Conservation (phyloP, 768 basidiomycete species). For the Cytidiella melzeri region DNA sequence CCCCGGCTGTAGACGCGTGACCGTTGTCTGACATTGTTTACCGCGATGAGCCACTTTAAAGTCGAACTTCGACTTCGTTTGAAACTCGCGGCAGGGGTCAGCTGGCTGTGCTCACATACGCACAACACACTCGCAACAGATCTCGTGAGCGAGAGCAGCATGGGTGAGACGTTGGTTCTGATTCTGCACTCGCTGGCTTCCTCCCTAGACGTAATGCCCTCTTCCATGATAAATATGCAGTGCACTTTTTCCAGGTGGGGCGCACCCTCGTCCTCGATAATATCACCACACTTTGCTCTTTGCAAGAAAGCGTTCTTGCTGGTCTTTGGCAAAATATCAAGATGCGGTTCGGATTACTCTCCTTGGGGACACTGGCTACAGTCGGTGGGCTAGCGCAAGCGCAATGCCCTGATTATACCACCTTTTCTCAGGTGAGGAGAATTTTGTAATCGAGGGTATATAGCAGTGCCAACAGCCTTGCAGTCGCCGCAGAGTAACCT, state of each 20-base stretch:
- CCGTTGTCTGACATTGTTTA: too few relatives aligned
- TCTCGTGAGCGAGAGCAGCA: background rate
- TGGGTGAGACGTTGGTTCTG: background rate
- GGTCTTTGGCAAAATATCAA: constrained; percentile 1
- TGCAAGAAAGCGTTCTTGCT: background rate
- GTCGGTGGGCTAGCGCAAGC: constrained; percentile 19
- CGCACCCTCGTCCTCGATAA: background rate
- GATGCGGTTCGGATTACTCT: constrained; percentile 20
- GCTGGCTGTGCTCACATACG: too few relatives aligned
- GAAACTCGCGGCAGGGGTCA: too few relatives aligned
- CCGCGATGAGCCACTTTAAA: too few relatives aligned
- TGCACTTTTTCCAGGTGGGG: background rate
- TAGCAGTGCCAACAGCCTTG: background rate
- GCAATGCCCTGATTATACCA: constrained; percentile 57
- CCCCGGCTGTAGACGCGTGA: too few relatives aligned
- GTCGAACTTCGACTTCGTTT: too few relatives aligned
- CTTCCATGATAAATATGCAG: background rate
- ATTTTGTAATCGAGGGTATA: constrained; percentile 16
- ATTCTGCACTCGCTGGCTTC: background rate
- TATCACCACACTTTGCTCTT: background rate
- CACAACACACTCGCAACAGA: too few relatives aligned
- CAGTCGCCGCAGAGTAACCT: constrained; percentile 55
- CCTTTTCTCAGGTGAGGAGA: constrained; percentile 44
- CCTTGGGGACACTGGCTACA: constrained; percentile 19
- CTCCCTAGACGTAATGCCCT: background rate